A percentile compares a stretch with the other conserved stretches of the same genome.
phyloP scores from a whole-genome alignment of 129 eudicot species.

The Logfia minima region DNA sequence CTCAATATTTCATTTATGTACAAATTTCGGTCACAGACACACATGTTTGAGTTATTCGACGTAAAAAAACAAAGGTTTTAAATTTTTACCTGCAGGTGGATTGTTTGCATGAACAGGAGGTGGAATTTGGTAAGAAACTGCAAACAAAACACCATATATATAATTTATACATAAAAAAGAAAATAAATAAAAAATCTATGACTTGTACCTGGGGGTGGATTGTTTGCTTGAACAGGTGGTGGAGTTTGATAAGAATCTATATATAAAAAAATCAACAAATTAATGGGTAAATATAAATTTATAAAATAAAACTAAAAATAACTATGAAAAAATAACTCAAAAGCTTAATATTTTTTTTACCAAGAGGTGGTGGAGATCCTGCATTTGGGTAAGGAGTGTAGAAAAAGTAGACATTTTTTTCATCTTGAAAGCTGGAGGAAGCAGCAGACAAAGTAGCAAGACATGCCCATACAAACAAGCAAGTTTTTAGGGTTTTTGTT shows the following conservation, averaged over 20 bases:
- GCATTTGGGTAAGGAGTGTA: slow-evolving; percentile 24
- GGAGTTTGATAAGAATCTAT: slow-evolving; percentile 22
- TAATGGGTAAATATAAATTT: neutral
- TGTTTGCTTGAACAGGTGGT: slow-evolving; percentile 2
- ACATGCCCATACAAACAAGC: slow-evolving; percentile 28
- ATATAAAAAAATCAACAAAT: neutral
- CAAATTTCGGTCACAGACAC: neutral
- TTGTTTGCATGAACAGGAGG: slow-evolving; percentile 12
- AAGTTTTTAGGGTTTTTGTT: slow-evolving; percentile 25
- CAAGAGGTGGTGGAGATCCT: slow-evolving; percentile 25
- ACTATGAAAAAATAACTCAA: neutral
- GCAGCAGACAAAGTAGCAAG: slow-evolving; percentile 26
- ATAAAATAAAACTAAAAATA: neutral
- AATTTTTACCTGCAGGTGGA: slow-evolving; percentile 6
- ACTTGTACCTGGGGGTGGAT: neutral
- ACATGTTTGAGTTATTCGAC: neutral
- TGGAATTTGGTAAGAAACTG: slow-evolving; percentile 22
- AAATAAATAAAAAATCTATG: no score
- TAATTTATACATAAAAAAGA: neutral
- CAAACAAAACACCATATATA: neutral
- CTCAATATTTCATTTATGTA: neutral
- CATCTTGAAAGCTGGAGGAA: slow-evolving; percentile 27
- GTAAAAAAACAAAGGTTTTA: neutral
- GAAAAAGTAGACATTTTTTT: slow-evolving; percentile 26
- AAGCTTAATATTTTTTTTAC: neutral